These are phyloP conservation scores for Drechslerella dactyloides DNA, from an alignment of 2,329 filamentous ascomycete species.

Conservation along the genomic window DNA sequence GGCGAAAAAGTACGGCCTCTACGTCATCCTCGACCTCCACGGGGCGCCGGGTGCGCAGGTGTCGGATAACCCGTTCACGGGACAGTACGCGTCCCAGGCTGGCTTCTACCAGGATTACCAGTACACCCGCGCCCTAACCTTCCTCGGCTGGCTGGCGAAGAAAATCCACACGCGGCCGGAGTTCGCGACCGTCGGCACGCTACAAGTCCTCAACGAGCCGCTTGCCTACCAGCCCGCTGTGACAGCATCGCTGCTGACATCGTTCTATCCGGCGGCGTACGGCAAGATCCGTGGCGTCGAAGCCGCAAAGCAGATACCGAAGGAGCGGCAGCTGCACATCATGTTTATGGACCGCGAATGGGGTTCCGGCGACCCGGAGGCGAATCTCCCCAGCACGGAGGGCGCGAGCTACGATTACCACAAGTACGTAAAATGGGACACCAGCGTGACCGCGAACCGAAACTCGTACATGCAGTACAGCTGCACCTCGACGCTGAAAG, in stretches of 20 bases:
- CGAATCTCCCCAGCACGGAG: constrained; percentile 60
- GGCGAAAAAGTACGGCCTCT: constrained; percentile 62
- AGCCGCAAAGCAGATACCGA: constrained; percentile 58
- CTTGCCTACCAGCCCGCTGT: constrained; percentile 28
- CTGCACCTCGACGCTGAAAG: constrained; percentile 61
- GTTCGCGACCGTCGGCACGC: constrained; percentile 50
- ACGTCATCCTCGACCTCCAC: constrained; percentile 65
- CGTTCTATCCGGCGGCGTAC: constrained; percentile 62
- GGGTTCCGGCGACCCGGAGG: constrained; percentile 65
- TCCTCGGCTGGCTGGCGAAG: constrained; percentile 37
- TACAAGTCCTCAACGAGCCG: constrained; percentile 52
- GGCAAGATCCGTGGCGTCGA: constrained; percentile 63
- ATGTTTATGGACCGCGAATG: constrained; percentile 65
- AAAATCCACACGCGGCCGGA: constrained; percentile 50
- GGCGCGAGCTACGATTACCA: constrained; percentile 66
- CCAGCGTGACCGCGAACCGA: constrained; percentile 60
- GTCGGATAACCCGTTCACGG: constrained; percentile 39
- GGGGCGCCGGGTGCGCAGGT: constrained; percentile 55
- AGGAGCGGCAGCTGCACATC: constrained; percentile 63
- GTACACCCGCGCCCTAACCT: constrained; percentile 62
- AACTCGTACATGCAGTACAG: constrained; percentile 63
- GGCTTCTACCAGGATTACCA: constrained; percentile 67
- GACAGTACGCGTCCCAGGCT: constrained; percentile 57
- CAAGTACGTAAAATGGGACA: constrained; percentile 62
- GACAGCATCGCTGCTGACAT: constrained; percentile 57